Percentiles rank a stretch among this genome's conserved stretches.
Evolutionary conservation across 2,329 filamentous ascomycete genomes (phyloP).

Genomic region (Xylariaceae sp.): DNA sequence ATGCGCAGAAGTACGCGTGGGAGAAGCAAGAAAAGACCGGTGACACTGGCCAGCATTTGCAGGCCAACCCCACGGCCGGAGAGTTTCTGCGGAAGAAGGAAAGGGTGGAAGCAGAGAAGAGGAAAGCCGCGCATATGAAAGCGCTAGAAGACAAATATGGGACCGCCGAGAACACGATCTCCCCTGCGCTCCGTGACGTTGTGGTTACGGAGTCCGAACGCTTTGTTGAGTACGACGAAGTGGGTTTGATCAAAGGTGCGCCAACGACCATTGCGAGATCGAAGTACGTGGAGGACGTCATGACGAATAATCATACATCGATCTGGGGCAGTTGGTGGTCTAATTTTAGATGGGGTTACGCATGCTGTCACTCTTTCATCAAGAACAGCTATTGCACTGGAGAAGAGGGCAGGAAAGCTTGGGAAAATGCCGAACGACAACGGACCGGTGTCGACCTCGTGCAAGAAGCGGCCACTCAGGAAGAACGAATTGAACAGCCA

Average conservation of each 20-base stretch:
- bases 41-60: conserved; percentile 77
- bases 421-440: conserved; percentile 66
- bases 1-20: conserved; percentile 87
- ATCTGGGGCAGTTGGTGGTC: conserved; percentile 98
- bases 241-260: conserved; percentile 82
- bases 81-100: conserved; percentile 79
- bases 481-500: conserved; percentile 22
- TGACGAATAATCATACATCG: conserved; percentile 83
- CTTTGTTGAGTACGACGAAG: conserved; percentile 92
- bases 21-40: conserved; percentile 82
- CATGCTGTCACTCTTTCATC: conserved; percentile 86
- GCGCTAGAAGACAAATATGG: conserved; percentile 79
- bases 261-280: conserved; percentile 71
- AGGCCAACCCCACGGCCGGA: conserved; percentile 93
- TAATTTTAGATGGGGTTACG: conserved; percentile 91
- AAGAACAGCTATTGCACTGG: conserved; percentile 99
- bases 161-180: conserved; percentile 52
- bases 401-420: conserved; percentile 75
- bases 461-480: conserved; percentile 27
- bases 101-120: conserved; percentile 63
- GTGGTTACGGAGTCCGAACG: conserved; percentile 74
- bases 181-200: conserved; percentile 58
- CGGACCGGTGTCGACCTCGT: conserved; percentile 42
- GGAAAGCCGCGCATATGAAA: conserved; percentile 62
- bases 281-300: conserved; percentile 85